Conservation (phyloP, 208 protist species). For the Acanthamoeba culbertsoni region DNA sequence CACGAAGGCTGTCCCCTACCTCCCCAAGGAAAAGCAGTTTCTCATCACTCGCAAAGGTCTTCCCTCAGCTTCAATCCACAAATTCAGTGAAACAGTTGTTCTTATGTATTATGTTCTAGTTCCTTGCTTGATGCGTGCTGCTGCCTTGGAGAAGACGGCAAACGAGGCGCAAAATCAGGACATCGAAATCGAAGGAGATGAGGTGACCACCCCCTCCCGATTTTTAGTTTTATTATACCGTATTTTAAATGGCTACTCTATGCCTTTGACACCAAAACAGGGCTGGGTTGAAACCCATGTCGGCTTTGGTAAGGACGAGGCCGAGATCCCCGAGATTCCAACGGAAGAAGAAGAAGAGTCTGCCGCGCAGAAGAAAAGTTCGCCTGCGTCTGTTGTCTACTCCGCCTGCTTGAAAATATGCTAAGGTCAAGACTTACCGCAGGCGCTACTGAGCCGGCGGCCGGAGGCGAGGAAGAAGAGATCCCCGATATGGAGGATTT, state of each 20-base stretch:
- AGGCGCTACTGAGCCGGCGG: not conserved
- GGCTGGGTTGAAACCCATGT: constrained; percentile 33
- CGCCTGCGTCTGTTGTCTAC: not conserved
- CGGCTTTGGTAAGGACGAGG: not conserved
- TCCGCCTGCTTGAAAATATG: not conserved
- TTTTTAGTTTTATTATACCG: not conserved
- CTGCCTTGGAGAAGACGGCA: not conserved
- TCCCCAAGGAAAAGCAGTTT: constrained; percentile 96
- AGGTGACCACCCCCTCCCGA: not conserved
- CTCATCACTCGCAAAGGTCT: constrained; percentile 88
- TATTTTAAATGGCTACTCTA: too few species aligned
- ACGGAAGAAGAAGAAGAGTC: constrained; percentile 28
- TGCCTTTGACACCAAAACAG: too few species aligned
- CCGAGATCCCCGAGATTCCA: not conserved
- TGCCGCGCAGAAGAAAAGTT: not conserved
- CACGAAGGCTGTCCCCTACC: constrained; percentile 84
- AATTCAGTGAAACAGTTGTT: not conserved
- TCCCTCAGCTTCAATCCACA: not conserved
- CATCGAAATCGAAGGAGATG: constrained; percentile 10
- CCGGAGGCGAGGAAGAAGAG: constrained; percentile 72
- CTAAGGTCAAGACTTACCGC: not conserved
- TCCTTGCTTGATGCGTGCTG: constrained; percentile 69
- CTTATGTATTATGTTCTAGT: constrained; percentile 34
- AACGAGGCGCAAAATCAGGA: constrained; percentile 25
- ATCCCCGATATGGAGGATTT: constrained; percentile 83